A percentile compares a stretch with the other conserved stretches of the same genome.
These are phyloP conservation scores for Suhomyces panamericanus DNA, from an alignment of 1,139 yeast species.

Conservation along the genomic window DNA sequence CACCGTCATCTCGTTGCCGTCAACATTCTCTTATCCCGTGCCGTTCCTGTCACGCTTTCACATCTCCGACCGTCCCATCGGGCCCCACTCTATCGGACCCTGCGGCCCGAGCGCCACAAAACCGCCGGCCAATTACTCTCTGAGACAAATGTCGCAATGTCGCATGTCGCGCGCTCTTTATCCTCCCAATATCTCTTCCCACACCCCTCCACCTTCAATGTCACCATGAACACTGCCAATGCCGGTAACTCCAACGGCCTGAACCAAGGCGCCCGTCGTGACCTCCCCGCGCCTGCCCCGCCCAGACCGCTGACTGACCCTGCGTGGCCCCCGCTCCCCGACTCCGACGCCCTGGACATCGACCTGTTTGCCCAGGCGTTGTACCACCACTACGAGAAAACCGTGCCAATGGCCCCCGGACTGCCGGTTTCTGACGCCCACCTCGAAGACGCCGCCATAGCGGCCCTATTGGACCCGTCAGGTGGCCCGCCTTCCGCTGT, in stretches of 20 bases:
- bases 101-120: not conserved
- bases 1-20: not conserved
- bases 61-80: not conserved
- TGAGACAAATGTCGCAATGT: slow-evolving; percentile 1
- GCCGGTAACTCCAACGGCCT: slow-evolving; percentile 7
- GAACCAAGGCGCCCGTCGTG: not conserved
- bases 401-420: not conserved
- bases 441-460: not conserved
- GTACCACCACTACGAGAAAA: slow-evolving; percentile 8
- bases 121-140: too few relatives aligned
- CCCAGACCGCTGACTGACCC: not conserved
- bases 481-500: not conserved
- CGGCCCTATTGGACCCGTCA: not conserved
- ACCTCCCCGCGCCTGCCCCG: not conserved
- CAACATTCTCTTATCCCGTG: too few relatives aligned
- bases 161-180: slow-evolving; percentile 3
- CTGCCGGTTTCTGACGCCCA: not conserved
- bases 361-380: slow-evolving; percentile 9
- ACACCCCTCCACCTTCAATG: slow-evolving; percentile 5
- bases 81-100: not conserved
- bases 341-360: slow-evolving; percentile 7
- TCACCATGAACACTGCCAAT: slow-evolving; percentile 8
- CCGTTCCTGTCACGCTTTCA: too few relatives aligned
- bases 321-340: slow-evolving; percentile 2
- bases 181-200: not conserved